These are phyloP conservation scores for Rhynchospora tenuis DNA, from an alignment of 176 grass and related monocot species.

Conservation along the genomic window DNA sequence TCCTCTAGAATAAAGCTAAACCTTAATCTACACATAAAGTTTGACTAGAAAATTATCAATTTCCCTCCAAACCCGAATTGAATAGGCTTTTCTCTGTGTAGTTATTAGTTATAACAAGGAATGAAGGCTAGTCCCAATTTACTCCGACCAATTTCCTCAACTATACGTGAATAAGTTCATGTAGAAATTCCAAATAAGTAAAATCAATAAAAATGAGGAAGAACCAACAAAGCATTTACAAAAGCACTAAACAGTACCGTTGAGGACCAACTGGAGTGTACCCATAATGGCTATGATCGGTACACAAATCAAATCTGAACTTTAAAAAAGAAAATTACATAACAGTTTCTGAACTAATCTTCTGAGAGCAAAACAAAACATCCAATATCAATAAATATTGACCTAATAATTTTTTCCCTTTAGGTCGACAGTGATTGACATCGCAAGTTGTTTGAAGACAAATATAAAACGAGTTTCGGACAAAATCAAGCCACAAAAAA, in stretches of 20 bases:
- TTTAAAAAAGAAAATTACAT: background rate
- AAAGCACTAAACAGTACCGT: background rate
- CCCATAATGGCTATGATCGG: background rate
- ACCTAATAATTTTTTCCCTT: background rate
- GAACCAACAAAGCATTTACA: background rate
- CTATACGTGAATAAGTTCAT: background rate
- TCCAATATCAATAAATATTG: background rate
- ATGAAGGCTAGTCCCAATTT: background rate
- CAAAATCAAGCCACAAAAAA: conserved; percentile 4
- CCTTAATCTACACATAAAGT: conserved; percentile 13
- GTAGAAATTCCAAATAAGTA: background rate
- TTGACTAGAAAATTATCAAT: conserved; percentile 21
- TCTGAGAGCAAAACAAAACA: background rate
- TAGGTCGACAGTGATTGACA: background rate
- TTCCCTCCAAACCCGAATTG: conserved; percentile 1
- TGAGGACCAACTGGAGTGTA: background rate
- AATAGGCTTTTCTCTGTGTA: background rate
- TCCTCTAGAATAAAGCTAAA: conserved; percentile 14
- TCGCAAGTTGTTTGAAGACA: background rate
- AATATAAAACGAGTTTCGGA: background rate
- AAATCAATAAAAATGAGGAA: background rate
- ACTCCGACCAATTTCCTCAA: background rate
- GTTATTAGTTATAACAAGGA: background rate
- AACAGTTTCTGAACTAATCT: conserved; percentile 3
- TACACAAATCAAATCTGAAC: conserved; percentile 2